phyloP scores from a whole-genome alignment of 805 yeast species.

The Candida incommunis region DNA sequence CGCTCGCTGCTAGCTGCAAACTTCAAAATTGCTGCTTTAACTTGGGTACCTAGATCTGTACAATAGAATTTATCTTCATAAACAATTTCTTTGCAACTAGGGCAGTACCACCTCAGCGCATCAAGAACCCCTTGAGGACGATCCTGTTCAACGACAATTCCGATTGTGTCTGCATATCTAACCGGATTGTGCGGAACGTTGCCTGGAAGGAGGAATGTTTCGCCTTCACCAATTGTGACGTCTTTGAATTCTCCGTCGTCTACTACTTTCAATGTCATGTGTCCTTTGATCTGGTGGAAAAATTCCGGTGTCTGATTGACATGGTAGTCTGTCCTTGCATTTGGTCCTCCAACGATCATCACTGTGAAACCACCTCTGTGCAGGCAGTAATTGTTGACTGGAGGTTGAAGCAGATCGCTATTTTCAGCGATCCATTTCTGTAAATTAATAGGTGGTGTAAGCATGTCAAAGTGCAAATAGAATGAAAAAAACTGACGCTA shows the following conservation, averaged over 20 bases:
- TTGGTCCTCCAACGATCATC: slow-evolving; percentile 95
- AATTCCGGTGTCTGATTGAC: slow-evolving; percentile 91
- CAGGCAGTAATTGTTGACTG: slow-evolving; percentile 81
- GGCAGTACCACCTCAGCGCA: slow-evolving; percentile 78
- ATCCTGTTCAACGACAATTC: slow-evolving; percentile 85
- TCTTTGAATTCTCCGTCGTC: slow-evolving; percentile 66
- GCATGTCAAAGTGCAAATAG: too few species aligned
- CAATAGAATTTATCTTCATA: slow-evolving; percentile 63
- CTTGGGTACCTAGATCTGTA: slow-evolving; percentile 77
- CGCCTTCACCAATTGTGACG: slow-evolving; percentile 67
- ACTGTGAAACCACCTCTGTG: slow-evolving; percentile 88
- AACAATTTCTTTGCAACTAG: slow-evolving; percentile 47
- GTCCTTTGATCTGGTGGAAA: slow-evolving; percentile 78
- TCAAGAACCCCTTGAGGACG: slow-evolving; percentile 62
- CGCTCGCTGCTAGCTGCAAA: slow-evolving; percentile 53
- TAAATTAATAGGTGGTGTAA: slow-evolving; percentile 48
- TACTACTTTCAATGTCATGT: slow-evolving; percentile 73
- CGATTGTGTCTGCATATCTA: slow-evolving; percentile 72
- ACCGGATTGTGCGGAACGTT: slow-evolving; percentile 86
- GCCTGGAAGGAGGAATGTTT: slow-evolving; percentile 73
- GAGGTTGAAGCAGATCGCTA: slow-evolving; percentile 66
- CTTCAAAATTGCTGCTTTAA: slow-evolving; percentile 61
- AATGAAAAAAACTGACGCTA: too few species aligned
- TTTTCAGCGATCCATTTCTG: slow-evolving; percentile 73
- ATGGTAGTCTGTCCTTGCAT: slow-evolving; percentile 86